Percentiles rank a stretch among this genome's conserved stretches.
Conservation (phyloP, 768 basidiomycete genomes). For the Tephrocybe sp. region DNA sequence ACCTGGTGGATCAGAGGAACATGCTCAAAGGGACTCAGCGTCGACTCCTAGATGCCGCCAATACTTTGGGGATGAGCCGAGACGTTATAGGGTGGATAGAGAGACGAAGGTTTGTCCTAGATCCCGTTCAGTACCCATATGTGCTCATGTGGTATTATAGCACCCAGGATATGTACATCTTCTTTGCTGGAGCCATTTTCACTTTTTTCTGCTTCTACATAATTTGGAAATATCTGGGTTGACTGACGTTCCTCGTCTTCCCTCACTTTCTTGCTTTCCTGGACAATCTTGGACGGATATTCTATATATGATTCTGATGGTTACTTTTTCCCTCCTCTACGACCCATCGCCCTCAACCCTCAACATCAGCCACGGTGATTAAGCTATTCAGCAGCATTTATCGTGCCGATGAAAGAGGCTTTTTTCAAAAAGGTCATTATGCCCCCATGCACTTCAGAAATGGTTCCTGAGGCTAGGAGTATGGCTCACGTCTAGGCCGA, state of each 20-base stretch:
- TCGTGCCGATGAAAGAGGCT: too few species aligned
- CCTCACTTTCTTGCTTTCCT: not conserved
- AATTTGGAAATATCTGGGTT: constrained; percentile 90
- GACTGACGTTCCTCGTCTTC: constrained; percentile 12
- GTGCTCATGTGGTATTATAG: constrained; percentile 37
- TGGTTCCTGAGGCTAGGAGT: too few species aligned
- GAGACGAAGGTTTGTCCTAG: constrained; percentile 70
- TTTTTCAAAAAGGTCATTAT: too few species aligned
- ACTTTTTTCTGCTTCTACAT: constrained; percentile 94
- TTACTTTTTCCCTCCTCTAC: not conserved
- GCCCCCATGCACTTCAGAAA: too few species aligned
- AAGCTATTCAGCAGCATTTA: too few species aligned
- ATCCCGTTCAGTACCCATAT: not conserved
- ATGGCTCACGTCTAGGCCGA: too few species aligned
- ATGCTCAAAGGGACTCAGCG: constrained; percentile 94
- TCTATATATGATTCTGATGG: constrained; percentile 20
- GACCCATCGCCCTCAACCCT: not conserved
- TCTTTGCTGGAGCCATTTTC: constrained; percentile 78
- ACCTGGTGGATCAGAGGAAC: constrained; percentile 88
- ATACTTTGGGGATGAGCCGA: constrained; percentile 90
- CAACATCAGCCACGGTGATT: too few species aligned
- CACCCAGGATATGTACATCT: constrained; percentile 95
- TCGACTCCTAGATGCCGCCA: constrained; percentile 85
- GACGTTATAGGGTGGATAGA: constrained; percentile 99
- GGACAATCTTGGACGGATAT: constrained; percentile 9